A percentile compares a stretch with the other conserved stretches of the same genome.
Evolutionary conservation across 2,329 filamentous ascomycete species (phyloP).

Genomic region (Aspergillus pseudoviridinutans): DNA sequence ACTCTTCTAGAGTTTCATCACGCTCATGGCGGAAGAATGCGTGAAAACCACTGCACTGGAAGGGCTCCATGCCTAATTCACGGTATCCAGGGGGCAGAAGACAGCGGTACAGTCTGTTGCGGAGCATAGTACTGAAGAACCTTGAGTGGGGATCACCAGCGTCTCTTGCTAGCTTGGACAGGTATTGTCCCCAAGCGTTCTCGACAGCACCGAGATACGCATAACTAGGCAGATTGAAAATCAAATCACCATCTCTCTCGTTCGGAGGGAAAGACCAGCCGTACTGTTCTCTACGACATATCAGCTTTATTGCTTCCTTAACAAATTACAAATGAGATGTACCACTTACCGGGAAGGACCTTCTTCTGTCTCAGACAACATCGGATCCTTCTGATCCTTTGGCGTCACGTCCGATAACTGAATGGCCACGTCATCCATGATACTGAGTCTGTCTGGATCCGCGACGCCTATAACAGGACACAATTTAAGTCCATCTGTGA

Average conservation of each 20-base stretch:
- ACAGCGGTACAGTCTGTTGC: conserved; percentile 1
- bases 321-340: not conserved
- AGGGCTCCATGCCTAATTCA: conserved; percentile 4
- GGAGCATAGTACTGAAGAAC: not conserved
- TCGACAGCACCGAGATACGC: conserved; percentile 11
- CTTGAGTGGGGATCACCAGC: not conserved
- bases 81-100: conserved; percentile 11
- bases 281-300: not conserved
- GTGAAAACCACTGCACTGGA: conserved; percentile 6
- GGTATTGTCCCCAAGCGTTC: conserved; percentile 10
- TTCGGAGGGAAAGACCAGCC: not conserved
- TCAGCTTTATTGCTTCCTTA: not conserved
- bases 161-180: not conserved
- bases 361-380: not conserved
- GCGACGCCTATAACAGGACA: conserved; percentile 11
- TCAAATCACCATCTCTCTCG: not conserved
- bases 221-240: conserved; percentile 8
- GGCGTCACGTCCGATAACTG: not conserved
- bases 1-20: conserved; percentile 12
- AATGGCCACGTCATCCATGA: conserved; percentile 4
- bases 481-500: not conserved
- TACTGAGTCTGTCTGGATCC: conserved; percentile 4
- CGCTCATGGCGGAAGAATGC: conserved; percentile 7
- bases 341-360: conserved; percentile 1
- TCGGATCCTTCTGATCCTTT: not conserved